Conservation (phyloP, 116 monocot species). For the Dioscorea cayenensis region DNA sequence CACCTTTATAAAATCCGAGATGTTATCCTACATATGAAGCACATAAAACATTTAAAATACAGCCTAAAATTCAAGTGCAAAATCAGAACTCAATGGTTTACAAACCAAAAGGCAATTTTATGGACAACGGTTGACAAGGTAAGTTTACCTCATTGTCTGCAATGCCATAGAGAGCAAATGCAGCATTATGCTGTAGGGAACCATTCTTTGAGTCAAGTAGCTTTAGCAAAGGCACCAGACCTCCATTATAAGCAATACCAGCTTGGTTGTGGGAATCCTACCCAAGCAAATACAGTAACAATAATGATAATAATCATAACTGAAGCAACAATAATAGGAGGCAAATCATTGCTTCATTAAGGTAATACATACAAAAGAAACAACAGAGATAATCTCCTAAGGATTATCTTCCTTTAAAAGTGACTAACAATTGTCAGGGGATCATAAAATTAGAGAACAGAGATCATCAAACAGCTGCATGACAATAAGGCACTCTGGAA, state of each 20-base stretch:
- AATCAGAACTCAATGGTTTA: not conserved
- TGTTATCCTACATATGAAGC: slow-evolving; percentile 58
- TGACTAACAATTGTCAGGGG: too few species aligned
- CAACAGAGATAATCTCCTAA: too few species aligned
- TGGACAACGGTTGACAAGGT: too few species aligned
- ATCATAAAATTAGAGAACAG: too few species aligned
- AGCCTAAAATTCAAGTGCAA: not conserved
- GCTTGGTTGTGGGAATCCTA: slow-evolving; percentile 98
- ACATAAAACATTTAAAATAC: slow-evolving; percentile 2
- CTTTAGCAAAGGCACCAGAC: slow-evolving; percentile 74
- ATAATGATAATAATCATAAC: too few species aligned
- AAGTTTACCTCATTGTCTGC: slow-evolving; percentile 88
- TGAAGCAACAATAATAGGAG: too few species aligned
- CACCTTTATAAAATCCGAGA: slow-evolving; percentile 83
- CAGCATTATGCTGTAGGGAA: slow-evolving; percentile 96
- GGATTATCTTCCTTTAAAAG: too few species aligned
- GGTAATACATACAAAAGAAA: too few species aligned
- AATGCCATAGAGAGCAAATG: slow-evolving; percentile 98
- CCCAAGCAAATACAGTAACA: slow-evolving; percentile 3
- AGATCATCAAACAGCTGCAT: too few species aligned
- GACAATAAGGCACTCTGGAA: too few species aligned
- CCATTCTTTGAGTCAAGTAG: slow-evolving; percentile 98
- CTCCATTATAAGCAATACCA: slow-evolving; percentile 92
- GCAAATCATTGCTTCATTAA: too few species aligned
- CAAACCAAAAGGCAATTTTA: not conserved